Conservation (phyloP, 208 protist species). For the Wallacemonas sp. region DNA sequence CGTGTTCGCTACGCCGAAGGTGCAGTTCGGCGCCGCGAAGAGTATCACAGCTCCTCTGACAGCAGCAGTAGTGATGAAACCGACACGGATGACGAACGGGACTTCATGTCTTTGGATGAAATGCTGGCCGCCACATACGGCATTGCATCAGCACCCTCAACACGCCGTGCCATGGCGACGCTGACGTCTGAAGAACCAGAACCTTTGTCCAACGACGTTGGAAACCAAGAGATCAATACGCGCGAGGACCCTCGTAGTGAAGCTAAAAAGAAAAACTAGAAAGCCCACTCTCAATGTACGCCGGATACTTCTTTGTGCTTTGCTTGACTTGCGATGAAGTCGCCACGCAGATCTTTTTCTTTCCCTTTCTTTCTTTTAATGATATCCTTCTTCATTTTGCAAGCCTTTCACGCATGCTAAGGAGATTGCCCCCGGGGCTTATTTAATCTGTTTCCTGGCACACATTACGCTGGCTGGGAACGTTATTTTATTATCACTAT, state of each 20-base stretch:
- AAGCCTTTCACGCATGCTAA: too few species aligned
- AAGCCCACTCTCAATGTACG: too few species aligned
- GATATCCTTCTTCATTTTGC: too few species aligned
- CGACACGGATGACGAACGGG: not conserved
- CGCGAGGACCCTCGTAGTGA: not conserved
- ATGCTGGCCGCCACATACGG: slow-evolving; percentile 13
- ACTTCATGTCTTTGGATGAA: slow-evolving; percentile 31
- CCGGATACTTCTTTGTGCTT: too few species aligned
- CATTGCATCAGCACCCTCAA: slow-evolving; percentile 9
- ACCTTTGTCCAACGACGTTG: not conserved
- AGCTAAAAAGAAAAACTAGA: slow-evolving; percentile 3
- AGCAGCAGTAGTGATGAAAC: slow-evolving; percentile 10
- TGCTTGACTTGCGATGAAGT: too few species aligned
- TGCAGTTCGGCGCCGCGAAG: slow-evolving; percentile 15
- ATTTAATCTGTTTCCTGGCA: too few species aligned
- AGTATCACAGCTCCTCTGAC: slow-evolving; percentile 16
- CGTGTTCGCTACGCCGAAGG: slow-evolving; percentile 34
- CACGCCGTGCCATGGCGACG: not conserved
- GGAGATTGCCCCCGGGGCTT: too few species aligned
- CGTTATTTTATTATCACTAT: too few species aligned
- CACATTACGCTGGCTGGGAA: too few species aligned
- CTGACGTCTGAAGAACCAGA: not conserved
- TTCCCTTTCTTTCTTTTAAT: too few species aligned
- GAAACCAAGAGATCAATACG: not conserved
- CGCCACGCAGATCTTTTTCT: too few species aligned